These are phyloP conservation scores for Penicillium sp. DNA, from an alignment of 2,329 filamentous ascomycete genomes.

Conservation along the genomic window DNA sequence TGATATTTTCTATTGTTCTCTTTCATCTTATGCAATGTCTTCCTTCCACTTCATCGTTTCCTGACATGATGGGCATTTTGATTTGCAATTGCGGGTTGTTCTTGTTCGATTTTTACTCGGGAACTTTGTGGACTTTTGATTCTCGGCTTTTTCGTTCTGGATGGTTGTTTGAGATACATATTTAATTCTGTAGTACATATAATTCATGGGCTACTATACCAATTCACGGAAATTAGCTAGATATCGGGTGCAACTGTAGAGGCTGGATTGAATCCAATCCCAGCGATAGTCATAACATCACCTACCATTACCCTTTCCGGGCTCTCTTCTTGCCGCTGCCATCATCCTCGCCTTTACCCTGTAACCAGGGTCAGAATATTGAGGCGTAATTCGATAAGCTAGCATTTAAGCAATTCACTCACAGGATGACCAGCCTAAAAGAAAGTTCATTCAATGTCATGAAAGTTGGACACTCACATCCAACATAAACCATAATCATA, in stretches of 20 bases:
- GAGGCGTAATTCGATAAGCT: neutral
- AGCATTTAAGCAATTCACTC: too few relatives aligned
- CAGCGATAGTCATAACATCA: neutral
- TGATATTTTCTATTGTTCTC: neutral
- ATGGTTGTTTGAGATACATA: constrained; percentile 23
- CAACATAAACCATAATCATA: neutral
- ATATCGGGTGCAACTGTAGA: neutral
- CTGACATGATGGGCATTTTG: constrained; percentile 17
- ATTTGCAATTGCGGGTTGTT: neutral
- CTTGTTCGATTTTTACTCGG: neutral
- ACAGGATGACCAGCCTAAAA: neutral
- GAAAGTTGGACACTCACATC: neutral
- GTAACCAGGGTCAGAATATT: neutral
- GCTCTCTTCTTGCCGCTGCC: neutral
- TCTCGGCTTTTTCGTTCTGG: constrained; percentile 1
- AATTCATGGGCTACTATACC: constrained; percentile 17
- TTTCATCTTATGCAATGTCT: constrained; percentile 5
- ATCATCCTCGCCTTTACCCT: neutral
- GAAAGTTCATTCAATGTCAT: neutral
- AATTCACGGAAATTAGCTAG: neutral
- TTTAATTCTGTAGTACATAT: constrained; percentile 31
- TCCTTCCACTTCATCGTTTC: neutral
- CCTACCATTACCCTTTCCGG: neutral
- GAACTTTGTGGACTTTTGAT: constrained; percentile 7
- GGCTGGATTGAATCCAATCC: too few relatives aligned